phyloP scores from a whole-genome alignment of 2,329 filamentous ascomycete genomes.

The Calonectria leucothoes region DNA sequence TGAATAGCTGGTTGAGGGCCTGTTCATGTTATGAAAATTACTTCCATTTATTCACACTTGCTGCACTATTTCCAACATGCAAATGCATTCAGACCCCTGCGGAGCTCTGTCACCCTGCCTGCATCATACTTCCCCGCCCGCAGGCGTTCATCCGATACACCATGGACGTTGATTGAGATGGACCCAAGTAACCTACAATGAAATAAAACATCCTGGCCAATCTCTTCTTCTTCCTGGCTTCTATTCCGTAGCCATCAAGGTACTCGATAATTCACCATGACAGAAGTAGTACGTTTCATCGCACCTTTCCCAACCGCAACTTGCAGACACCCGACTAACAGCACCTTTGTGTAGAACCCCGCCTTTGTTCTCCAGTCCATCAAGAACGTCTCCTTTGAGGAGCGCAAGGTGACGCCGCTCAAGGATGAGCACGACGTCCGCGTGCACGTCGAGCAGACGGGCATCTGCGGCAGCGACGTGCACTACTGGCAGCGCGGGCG shows the following conservation, averaged over 20 bases:
- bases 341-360: conserved; percentile 48
- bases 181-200: background rate
- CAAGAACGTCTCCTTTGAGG: conserved; percentile 57
- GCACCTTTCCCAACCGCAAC: background rate
- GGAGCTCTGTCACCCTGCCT: conserved; percentile 27
- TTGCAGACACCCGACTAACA: background rate
- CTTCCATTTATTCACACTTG: background rate
- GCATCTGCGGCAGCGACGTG: conserved; percentile 61
- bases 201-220: background rate
- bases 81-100: background rate
- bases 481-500: conserved; percentile 60
- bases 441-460: conserved; percentile 57
- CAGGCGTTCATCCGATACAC: background rate
- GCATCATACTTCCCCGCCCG: background rate
- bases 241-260: conserved; percentile 10
- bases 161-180: background rate
- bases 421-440: conserved; percentile 54
- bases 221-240: background rate
- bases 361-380: conserved; percentile 60
- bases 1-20: background rate
- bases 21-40: background rate
- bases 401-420: conserved; percentile 54
- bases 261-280: conserved; percentile 18
- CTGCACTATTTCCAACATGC: background rate
- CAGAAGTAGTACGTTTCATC: conserved; percentile 25